These are phyloP conservation scores for Coffea eugenioides DNA, from an alignment of 257 asterid species.

Conservation along the genomic window DNA sequence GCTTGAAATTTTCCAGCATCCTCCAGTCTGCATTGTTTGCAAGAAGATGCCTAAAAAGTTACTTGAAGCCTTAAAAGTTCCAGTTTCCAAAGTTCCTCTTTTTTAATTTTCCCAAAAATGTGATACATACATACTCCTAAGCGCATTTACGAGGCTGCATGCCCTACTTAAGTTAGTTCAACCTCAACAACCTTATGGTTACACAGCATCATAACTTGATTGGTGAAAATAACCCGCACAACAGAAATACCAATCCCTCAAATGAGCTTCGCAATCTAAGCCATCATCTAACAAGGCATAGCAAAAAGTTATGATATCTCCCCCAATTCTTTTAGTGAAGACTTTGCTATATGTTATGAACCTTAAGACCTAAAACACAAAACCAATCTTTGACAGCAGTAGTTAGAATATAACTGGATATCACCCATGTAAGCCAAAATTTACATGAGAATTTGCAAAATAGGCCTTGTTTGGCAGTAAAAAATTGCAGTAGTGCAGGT, in stretches of 20 bases:
- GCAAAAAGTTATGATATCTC: neutral
- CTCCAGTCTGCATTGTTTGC: conserved; percentile 46
- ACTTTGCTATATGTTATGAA: neutral
- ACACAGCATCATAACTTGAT: neutral
- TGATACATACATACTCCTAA: neutral
- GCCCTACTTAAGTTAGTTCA: neutral
- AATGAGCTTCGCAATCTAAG: neutral
- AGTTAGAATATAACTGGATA: neutral
- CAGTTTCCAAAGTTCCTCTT: neutral
- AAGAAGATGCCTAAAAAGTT: neutral
- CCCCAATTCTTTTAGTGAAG: neutral
- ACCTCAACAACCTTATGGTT: too few relatives aligned
- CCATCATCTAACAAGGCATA: neutral
- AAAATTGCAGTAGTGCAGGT: neutral
- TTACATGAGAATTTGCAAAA: neutral
- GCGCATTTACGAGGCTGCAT: neutral
- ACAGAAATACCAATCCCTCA: neutral
- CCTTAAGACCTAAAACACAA: neutral
- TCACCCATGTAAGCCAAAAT: neutral
- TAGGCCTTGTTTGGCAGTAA: neutral
- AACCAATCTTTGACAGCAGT: neutral
- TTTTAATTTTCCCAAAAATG: neutral
- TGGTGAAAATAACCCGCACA: neutral
- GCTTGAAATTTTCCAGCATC: conserved; percentile 49
- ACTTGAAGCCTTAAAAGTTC: neutral